Evolutionary conservation across 129 eudicot species (phyloP), one percentile per base, ranked within the genome.

Genomic region (Pittosporum tobira): DNA sequence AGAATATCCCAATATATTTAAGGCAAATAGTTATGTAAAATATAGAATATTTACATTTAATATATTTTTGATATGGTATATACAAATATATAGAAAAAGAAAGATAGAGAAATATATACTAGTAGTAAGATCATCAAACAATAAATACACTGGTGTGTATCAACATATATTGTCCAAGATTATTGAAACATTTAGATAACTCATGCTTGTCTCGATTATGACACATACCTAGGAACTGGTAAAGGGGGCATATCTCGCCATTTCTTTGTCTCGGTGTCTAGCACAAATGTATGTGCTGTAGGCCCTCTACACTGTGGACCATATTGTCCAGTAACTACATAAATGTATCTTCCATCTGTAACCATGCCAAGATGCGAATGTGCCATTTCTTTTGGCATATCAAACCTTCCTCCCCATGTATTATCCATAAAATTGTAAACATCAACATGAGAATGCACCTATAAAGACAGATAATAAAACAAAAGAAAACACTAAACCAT

Each of bases 231-330:
- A 51, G 99, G 99, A 31, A 81, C 79, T 12, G 99, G 99, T 67
- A 91, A 70, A 51, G 91, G 85, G 34, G 94, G 94, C 87, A 91
- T 59, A 63, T 71, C 76, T 38, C 21, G 34, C 96, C 99, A 91
- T 72, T 77, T 64, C 73, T 81, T 86, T 25, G 98, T 91, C 56
- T 75, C 70, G 50, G 94, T 86, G 68, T 91, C 98, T 29, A 91
- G 81, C 60, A 87, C 87, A 64, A 86, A 91, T 22, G 80, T 86
- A 42, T 51, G 89, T 20, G 95, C 80, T 12, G 91, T 87, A 15
- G 99, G 94, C 59, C 96, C 96, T 69, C 99, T 69, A 76, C 99
- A 91, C 53, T 91, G 99, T 37, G 99, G 96, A 53, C 99, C 99
- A 66, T 76, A 81, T 66, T 87, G 99, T 38, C 99, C 99, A 1